These are phyloP conservation scores for Boeremia lycopersici DNA, from an alignment of 2,329 filamentous ascomycete genomes.

Conservation along the genomic window DNA sequence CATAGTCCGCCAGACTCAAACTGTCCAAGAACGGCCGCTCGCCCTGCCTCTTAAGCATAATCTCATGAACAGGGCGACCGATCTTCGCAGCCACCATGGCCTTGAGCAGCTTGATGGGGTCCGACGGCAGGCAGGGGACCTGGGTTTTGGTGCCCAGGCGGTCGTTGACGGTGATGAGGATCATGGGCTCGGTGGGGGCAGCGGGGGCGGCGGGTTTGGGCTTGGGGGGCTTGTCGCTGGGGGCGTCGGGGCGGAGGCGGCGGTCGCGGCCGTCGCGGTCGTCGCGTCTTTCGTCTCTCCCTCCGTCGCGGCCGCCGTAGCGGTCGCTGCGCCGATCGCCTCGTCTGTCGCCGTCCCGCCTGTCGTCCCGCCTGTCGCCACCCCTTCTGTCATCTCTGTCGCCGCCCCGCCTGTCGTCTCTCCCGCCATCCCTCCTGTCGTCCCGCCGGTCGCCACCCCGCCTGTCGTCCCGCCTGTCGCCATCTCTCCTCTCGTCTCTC, in stretches of 20 bases:
- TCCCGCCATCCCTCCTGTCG: background rate
- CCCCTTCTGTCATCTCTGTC: background rate
- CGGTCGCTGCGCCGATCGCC: background rate
- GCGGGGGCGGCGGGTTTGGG: constrained; percentile 30
- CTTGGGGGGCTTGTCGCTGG: constrained; percentile 17
- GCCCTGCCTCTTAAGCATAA: constrained; percentile 88
- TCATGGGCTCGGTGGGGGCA: constrained; percentile 73
- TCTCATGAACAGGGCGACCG: constrained; percentile 87
- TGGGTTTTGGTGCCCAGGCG: constrained; percentile 94
- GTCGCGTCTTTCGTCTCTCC: background rate
- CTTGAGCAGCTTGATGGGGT: constrained; percentile 86
- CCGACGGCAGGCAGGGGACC: constrained; percentile 85
- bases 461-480: constrained; percentile 40
- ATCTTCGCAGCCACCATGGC: constrained; percentile 89
- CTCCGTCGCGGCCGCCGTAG: background rate
- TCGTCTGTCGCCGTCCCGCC: background rate
- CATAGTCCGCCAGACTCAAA: constrained; percentile 87
- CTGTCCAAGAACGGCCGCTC: constrained; percentile 93
- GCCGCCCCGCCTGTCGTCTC: constrained; percentile 20
- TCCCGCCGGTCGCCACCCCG: background rate
- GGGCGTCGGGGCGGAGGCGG: constrained; percentile 25
- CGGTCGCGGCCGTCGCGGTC: constrained; percentile 11
- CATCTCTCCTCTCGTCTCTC: constrained; percentile 17
- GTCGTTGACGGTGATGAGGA: constrained; percentile 92
- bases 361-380: background rate